Evolutionary conservation across 108 stramenopile species (phyloP).

Genomic region (Ochromonas danica): DNA sequence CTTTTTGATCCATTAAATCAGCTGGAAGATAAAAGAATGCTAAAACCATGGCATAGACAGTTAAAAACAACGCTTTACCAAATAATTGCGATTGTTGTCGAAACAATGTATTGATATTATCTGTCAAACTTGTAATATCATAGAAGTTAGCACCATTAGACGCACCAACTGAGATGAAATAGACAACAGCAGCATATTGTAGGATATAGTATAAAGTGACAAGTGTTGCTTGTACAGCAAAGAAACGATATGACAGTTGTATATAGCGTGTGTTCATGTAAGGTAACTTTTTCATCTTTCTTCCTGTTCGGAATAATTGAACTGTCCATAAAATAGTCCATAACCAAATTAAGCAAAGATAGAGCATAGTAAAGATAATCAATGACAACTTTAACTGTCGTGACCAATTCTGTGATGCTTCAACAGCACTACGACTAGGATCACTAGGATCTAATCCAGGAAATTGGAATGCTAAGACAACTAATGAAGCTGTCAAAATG

Average conservation of each 20-base stretch:
- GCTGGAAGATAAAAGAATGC: constrained; percentile 21
- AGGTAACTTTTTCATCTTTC: constrained; percentile 36
- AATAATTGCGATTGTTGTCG: constrained; percentile 27
- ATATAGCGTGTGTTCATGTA: constrained; percentile 49
- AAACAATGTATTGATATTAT: constrained; percentile 31
- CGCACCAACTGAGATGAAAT: constrained; percentile 2
- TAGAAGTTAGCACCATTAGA: not conserved
- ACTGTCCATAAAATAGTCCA: constrained; percentile 38
- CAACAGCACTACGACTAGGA: constrained; percentile 34
- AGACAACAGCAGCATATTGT: constrained; percentile 5
- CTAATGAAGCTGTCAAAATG: not conserved
- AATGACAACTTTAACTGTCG: constrained; percentile 7
- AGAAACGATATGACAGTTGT: constrained; percentile 55
- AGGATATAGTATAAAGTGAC: constrained; percentile 32
- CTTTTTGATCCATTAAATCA: not conserved
- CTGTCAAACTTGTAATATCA: not conserved
- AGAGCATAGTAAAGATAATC: constrained; percentile 7
- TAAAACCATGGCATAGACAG: constrained; percentile 19
- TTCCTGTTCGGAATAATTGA: constrained; percentile 37
- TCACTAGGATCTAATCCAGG: not conserved
- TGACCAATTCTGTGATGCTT: constrained; percentile 51
- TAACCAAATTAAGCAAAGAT: not conserved
- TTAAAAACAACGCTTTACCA: constrained; percentile 28
- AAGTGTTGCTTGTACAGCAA: constrained; percentile 45
- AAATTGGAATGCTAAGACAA: constrained; percentile 22